A percentile compares a stretch with the other conserved stretches of the same genome.
phyloP scores from a whole-genome alignment of 306 rosid species.

The Dicorynia guianensis region DNA sequence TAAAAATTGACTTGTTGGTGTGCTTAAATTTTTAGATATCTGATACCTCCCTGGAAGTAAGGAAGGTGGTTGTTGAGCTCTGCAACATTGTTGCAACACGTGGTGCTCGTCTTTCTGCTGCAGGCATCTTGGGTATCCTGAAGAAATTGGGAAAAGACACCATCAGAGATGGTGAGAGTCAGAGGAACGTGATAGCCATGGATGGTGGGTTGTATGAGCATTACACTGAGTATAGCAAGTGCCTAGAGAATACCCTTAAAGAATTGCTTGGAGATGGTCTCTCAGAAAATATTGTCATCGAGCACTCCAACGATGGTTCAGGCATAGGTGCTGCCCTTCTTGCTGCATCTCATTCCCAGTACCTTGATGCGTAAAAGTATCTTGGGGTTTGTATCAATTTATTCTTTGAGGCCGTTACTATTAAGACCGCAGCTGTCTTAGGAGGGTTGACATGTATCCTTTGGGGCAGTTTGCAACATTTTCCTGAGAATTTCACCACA shows the following conservation, averaged over 20 bases:
- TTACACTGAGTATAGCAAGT: slow-evolving; percentile 71
- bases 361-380: slow-evolving; percentile 49
- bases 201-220: slow-evolving; percentile 96
- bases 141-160: slow-evolving; percentile 80
- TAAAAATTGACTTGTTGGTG: background rate
- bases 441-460: slow-evolving; percentile 31
- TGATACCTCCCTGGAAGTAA: slow-evolving; percentile 62
- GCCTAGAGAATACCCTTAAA: slow-evolving; percentile 70
- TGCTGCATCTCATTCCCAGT: slow-evolving; percentile 85
- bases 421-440: slow-evolving; percentile 16
- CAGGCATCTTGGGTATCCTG: slow-evolving; percentile 82
- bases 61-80: slow-evolving; percentile 67
- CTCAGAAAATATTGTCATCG: slow-evolving; percentile 52
- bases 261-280: slow-evolving; percentile 75
- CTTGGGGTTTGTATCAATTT: slow-evolving; percentile 31
- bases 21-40: slow-evolving; percentile 58
- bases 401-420: slow-evolving; percentile 33
- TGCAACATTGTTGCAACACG: slow-evolving; percentile 84
- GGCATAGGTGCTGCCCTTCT: slow-evolving; percentile 94
- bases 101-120: slow-evolving; percentile 91
- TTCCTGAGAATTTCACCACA: slow-evolving; percentile 7
- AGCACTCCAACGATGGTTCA: slow-evolving; percentile 85
- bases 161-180: slow-evolving; percentile 46
- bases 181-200: slow-evolving; percentile 71
- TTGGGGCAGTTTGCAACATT: slow-evolving; percentile 33